phyloP scores from a whole-genome alignment of 2,329 filamentous ascomycete genomes.

The Fusarium sp. region DNA sequence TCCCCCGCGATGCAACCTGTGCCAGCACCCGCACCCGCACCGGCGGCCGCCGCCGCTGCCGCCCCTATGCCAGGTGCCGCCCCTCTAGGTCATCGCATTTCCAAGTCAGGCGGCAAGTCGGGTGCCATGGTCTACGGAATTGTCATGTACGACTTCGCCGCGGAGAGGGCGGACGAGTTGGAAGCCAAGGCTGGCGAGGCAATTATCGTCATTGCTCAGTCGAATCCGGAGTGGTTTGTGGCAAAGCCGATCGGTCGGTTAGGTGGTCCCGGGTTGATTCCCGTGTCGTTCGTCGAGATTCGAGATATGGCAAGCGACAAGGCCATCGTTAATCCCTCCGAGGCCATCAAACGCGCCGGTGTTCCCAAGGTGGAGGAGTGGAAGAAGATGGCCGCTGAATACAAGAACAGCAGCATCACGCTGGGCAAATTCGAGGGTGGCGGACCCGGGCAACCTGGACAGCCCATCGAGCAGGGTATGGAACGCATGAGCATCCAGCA shows the following conservation, averaged over 20 bases:
- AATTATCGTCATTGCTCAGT: slow-evolving; percentile 98
- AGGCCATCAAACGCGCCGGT: slow-evolving; percentile 88
- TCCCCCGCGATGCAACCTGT: slow-evolving; percentile 51
- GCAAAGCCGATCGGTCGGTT: slow-evolving; percentile 98
- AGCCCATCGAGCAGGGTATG: slow-evolving; percentile 78
- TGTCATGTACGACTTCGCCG: slow-evolving; percentile 97
- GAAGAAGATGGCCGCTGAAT: slow-evolving; percentile 99
- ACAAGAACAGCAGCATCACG: slow-evolving; percentile 99
- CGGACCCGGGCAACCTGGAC: slow-evolving; percentile 54
- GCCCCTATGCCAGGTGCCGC: slow-evolving; percentile 13
- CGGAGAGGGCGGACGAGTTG: slow-evolving; percentile 94
- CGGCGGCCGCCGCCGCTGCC: slow-evolving; percentile 6
- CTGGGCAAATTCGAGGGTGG: slow-evolving; percentile 88
- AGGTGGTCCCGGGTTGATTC: slow-evolving; percentile 95
- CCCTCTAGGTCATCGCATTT: slow-evolving; percentile 62
- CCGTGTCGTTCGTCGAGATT: slow-evolving; percentile 97
- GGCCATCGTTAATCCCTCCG: slow-evolving; percentile 84
- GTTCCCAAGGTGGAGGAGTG: slow-evolving; percentile 97
- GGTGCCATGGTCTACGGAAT: slow-evolving; percentile 97
- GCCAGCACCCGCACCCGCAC: slow-evolving; percentile 5
- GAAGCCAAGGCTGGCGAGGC: slow-evolving; percentile 96
- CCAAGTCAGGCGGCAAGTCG: slow-evolving; percentile 66
- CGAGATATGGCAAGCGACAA: slow-evolving; percentile 92
- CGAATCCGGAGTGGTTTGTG: slow-evolving; percentile 99
- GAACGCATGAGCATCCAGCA: slow-evolving; percentile 82